Base-by-base conservation (phyloP, 306 rosid species). In the Ochetophila trinervis region DNA sequence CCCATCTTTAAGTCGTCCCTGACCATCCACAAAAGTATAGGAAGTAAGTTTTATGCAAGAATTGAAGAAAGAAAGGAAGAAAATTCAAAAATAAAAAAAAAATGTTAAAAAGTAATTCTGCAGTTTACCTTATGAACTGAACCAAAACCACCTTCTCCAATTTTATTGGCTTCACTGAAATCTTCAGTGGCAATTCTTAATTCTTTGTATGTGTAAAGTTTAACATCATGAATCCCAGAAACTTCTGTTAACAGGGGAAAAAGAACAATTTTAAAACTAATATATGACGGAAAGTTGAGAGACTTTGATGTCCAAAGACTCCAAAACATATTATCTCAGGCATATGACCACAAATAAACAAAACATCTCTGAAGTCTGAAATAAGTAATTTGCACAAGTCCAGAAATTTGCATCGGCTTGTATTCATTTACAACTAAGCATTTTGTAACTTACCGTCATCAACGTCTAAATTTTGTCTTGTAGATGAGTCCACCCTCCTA, bases 91-190 rank as follows among this genome's bases (percentile, higher is more conserved):
- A n/a, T n/a, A n/a, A n/a, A n/a, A n/a, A n/a, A n/a, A 63, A 10
- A 37, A 52, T 16, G 58, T 19, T 48, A 54, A 58, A 45, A 18
- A 3, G 65, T 13, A 71, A 62, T 34, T 13, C 69, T 57, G 56
- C 42, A 70, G 62, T 58, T n/a, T 81, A 94, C 99, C 99, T 84
- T 88, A 67, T 79, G 86, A 53, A 94, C 99, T 66, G 96, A 84
- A 76, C 99, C 99, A 67, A 94, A 94, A 82, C 97, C 99, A 11
- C 99, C 99, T 82, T 94, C 99, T 61, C 99, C 99, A 4, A 94
- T 86, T 84, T 94, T 94, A 67, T 90, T 86, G 58, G 68, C 81
- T 22, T 47, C 82, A 78, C 84, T 82, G 69, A 90, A 94, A 67
- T 88, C 82, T 12, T 84, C 87, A 1, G 99, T 88, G 19, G 96